Evolutionary conservation across 305 asterid genomes (phyloP).

Genomic region (Solanum hybrid): DNA sequence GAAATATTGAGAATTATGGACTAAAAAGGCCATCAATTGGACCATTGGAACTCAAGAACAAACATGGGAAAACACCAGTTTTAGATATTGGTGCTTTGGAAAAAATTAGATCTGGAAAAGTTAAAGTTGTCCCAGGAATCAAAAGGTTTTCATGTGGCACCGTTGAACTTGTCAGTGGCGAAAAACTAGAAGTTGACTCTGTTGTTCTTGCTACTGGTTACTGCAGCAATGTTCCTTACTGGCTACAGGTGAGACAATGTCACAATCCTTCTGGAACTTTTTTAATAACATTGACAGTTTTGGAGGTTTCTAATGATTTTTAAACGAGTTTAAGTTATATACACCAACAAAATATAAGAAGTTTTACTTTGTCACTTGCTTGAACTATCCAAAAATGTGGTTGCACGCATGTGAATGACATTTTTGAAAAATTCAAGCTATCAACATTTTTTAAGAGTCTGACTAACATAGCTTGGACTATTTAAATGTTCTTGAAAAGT

Average conservation of each 20-base stretch:
- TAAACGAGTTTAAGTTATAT: background rate
- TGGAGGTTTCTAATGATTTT: background rate
- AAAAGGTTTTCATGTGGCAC: conserved; percentile 19
- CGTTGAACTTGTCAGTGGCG: conserved; percentile 41
- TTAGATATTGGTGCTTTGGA: conserved; percentile 56
- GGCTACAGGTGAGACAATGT: conserved; percentile 43
- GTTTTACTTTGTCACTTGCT: too few species aligned
- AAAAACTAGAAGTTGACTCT: conserved; percentile 36
- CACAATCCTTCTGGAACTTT: background rate
- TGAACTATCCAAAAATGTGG: background rate
- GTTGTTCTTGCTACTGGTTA: conserved; percentile 69
- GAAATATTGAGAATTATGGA: conserved; percentile 42
- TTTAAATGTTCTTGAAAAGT: background rate
- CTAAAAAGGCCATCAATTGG: conserved; percentile 45
- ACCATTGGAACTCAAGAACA: conserved; percentile 51
- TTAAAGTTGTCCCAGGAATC: conserved; percentile 49
- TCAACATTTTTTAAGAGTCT: background rate
- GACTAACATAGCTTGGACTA: background rate
- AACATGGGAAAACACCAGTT: conserved; percentile 61
- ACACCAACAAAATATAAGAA: background rate
- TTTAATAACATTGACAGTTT: background rate
- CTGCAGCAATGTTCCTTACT: conserved; percentile 60
- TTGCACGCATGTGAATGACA: background rate
- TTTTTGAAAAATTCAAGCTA: background rate
- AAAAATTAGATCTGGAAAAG: conserved; percentile 45